phyloP scores from a whole-genome alignment of 164 flowering plant genomes.

The Chimonanthus praecox region DNA sequence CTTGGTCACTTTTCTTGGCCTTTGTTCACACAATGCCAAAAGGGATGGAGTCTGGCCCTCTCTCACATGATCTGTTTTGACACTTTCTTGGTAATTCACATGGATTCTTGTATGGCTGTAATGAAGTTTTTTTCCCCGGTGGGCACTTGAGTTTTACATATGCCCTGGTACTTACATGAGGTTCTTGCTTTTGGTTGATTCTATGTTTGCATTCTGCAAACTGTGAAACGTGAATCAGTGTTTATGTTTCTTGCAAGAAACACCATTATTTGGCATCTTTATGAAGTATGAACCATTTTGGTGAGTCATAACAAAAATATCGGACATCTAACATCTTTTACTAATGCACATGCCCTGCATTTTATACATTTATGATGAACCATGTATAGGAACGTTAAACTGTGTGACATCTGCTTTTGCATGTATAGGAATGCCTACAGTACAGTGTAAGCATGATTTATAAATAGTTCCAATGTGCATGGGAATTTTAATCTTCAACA shows the following conservation, averaged over 20 bases:
- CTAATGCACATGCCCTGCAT: no score
- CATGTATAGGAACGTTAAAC: no score
- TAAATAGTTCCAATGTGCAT: neutral
- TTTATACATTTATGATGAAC: no score
- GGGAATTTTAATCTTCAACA: neutral
- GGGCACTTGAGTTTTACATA: neutral
- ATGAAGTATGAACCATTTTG: neutral
- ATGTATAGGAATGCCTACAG: neutral
- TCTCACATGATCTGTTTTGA: neutral
- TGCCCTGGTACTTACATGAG: neutral
- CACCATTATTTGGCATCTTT: neutral
- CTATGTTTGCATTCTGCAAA: neutral
- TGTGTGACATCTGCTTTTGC: neutral
- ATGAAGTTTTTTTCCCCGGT: neutral
- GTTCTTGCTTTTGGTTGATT: conserved; percentile 1
- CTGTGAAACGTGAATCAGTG: neutral
- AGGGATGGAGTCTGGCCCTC: neutral
- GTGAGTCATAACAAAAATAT: neutral
- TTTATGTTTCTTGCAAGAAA: neutral
- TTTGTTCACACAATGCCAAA: neutral
- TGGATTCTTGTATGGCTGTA: neutral
- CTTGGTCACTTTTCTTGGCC: neutral
- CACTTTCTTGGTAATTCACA: neutral
- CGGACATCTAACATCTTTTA: neutral
- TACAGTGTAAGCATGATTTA: neutral